A percentile compares a stretch with the other conserved stretches of the same genome.
Evolutionary conservation across 192 early-diverging fungal genomes (phyloP).

Genomic region (Jimgerdemannia lactiflua): DNA sequence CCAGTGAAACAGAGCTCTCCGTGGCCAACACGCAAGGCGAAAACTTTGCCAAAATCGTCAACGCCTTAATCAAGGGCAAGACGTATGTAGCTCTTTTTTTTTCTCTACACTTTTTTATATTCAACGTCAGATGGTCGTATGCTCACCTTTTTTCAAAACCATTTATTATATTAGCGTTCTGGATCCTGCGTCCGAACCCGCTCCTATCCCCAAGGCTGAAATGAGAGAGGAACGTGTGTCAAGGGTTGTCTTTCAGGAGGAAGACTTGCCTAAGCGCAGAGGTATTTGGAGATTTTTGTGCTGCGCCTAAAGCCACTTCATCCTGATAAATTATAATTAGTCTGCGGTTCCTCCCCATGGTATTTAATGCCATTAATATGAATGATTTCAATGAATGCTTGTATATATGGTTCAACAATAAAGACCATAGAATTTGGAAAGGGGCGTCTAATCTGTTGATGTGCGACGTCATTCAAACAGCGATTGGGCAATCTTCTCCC

Average conservation of each 20-base stretch:
- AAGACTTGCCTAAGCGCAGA: neutral
- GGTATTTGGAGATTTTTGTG: neutral
- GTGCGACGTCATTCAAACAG: neutral
- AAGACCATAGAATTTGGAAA: too few species aligned
- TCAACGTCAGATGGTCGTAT: neutral
- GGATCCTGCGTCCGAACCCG: too few species aligned
- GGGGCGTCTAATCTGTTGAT: too few species aligned
- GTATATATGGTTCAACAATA: too few species aligned
- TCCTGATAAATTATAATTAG: too few species aligned
- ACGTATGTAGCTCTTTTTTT: neutral
- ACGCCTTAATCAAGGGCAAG: conserved; percentile 22
- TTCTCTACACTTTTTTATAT: neutral
- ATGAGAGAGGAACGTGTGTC: too few species aligned
- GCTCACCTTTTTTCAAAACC: neutral
- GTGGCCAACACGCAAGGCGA: conserved; percentile 56
- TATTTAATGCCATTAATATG: too few species aligned
- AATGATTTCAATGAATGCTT: too few species aligned
- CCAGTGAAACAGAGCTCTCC: conserved; percentile 60
- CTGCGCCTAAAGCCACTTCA: neutral
- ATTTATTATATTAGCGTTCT: neutral
- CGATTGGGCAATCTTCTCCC: neutral
- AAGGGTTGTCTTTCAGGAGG: neutral
- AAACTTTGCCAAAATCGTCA: conserved; percentile 48
- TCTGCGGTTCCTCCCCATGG: too few species aligned
- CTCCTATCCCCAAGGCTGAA: neutral